Conservation (phyloP, 768 basidiomycete genomes). For the Filobasidium floriforme region DNA sequence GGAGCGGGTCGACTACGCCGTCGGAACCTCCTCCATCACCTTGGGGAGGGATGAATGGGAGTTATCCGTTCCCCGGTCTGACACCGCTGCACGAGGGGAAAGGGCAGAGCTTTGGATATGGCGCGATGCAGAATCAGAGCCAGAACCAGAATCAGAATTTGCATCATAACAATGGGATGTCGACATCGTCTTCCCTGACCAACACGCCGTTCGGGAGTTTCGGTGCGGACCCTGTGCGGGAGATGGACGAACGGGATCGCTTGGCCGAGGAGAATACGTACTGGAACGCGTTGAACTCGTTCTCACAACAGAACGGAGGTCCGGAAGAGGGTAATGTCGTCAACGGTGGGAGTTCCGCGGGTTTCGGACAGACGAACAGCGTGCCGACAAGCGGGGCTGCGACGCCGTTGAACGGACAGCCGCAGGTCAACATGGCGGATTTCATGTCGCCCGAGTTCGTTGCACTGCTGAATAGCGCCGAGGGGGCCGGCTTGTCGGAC, state of each 20-base stretch:
- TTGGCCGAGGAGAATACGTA: not conserved
- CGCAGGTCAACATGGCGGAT: not conserved
- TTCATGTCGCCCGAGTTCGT: slow-evolving; percentile 9
- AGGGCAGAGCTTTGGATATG: not conserved
- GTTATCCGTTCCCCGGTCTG: slow-evolving; percentile 5
- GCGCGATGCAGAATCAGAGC: too few relatives aligned
- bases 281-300: slow-evolving; percentile 3
- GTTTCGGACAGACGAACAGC: not conserved
- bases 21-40: slow-evolving; percentile 18
- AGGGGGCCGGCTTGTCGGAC: slow-evolving; percentile 2
- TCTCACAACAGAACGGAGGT: not conserved
- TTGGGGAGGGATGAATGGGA: slow-evolving; percentile 15
- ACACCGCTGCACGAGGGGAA: not conserved
- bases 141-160: too few relatives aligned
- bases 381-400: not conserved
- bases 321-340: not conserved
- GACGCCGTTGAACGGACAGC: not conserved
- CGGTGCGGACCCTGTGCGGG: not conserved
- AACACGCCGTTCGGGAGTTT: slow-evolving; percentile 3
- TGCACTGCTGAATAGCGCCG: slow-evolving; percentile 4
- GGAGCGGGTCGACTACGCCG: slow-evolving; percentile 18
- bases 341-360: too few relatives aligned
- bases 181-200: slow-evolving; percentile 10
- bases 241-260: not conserved
- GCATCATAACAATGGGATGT: not conserved